Evolutionary conservation across 192 early-diverging fungal genomes (phyloP), one percentile per base, ranked within the genome.

Genomic region (Coemansia aciculifera): DNA sequence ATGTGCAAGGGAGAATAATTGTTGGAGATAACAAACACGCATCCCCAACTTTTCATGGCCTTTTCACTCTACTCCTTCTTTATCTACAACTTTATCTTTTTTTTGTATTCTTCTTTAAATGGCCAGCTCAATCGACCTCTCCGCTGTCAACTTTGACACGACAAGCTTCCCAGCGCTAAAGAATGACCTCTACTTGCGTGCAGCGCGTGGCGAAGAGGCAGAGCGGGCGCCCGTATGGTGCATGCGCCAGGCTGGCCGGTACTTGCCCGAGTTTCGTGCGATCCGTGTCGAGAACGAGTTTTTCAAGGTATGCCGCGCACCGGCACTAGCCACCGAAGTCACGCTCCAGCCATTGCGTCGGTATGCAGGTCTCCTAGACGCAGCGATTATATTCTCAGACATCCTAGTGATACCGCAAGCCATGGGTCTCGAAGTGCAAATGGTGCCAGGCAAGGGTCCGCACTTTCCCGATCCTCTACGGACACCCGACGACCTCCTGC

Each of bases 321-420:
- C 97, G 27, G 90, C 90, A 71, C 81, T 98, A 34, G 97, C 96
- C 11, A 93, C 92, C 65, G 86, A 92, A 66, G 89, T 99, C n/a
- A 99, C 97, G 5, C 71, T 99, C 43, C 96, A 99, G 86, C 97
- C 97, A 49, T 91, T 99, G 76, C 91, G 95, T 63, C 91, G 96
- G 40, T 99, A 94, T 79, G 87, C 70, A 8, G 92, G 88, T 1
- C 88, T 97, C 15, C 85, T 99, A 43, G 96, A 97, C 71, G 96
- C 95, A 3, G 91, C 95, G 6, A 99, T 99, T 75, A 99, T 99
- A 71, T 99, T 99, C 77, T 95, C 93, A 0, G 97, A 99, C 84
- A 99, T 99, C 72, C 83, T 99, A 31, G 96, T 98, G 32, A 88
- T 99, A 39, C 97, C 97, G 31, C 97, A 99, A 74, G 96, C 97